Conservation (phyloP, 2,329 filamentous ascomycete species). For the Exophiala alcalophila region DNA sequence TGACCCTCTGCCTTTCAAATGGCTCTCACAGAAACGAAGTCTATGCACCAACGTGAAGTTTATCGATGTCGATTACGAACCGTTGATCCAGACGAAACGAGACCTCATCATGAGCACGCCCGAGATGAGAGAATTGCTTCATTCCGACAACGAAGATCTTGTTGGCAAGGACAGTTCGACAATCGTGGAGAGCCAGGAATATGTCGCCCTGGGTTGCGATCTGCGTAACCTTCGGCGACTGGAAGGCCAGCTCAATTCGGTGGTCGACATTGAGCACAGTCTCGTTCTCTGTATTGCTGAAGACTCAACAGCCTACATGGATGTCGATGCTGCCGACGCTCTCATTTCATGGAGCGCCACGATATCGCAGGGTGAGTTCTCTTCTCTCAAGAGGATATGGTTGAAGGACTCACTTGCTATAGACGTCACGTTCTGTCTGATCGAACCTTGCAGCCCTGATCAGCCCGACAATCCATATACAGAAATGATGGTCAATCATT, state of each 20-base stretch:
- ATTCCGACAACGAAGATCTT: neutral
- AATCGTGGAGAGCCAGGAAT: conserved; percentile 25
- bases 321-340: conserved; percentile 67
- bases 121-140: conserved; percentile 25
- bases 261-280: conserved; percentile 57
- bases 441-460: conserved; percentile 82
- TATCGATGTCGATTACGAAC: conserved; percentile 29
- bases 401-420: conserved; percentile 6
- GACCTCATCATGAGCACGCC: conserved; percentile 25
- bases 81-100: conserved; percentile 27
- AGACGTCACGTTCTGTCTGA: conserved; percentile 73
- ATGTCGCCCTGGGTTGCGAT: conserved; percentile 29
- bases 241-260: conserved; percentile 55
- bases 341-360: conserved; percentile 73
- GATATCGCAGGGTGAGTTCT: conserved; percentile 60
- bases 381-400: neutral
- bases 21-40: conserved; percentile 63
- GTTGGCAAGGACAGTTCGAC: conserved; percentile 1
- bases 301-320: conserved; percentile 89
- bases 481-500: conserved; percentile 28
- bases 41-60: conserved; percentile 34
- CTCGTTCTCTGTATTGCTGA: conserved; percentile 80
- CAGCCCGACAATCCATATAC: conserved; percentile 76
- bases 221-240: conserved; percentile 64
- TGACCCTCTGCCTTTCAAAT: conserved; percentile 84